Percentiles rank a stretch among this genome's conserved stretches.
phyloP scores from a whole-genome alignment of 2,329 filamentous ascomycete species.

The Ophidiomyces ophidiicola region DNA sequence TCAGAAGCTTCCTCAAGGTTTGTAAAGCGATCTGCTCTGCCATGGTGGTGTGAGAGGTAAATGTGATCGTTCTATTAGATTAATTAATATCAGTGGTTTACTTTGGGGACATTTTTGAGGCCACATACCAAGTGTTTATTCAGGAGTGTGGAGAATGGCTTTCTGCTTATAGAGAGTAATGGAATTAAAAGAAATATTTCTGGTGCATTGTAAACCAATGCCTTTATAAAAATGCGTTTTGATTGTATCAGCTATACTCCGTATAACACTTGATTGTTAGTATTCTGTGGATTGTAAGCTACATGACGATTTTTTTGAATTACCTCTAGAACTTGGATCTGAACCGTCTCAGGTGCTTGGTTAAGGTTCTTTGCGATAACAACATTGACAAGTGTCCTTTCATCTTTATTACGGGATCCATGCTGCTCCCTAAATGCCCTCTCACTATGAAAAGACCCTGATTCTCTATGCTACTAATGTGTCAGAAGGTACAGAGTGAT shows the following conservation, averaged over 20 bases:
- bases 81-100: neutral
- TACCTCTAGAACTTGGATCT: constrained; percentile 62
- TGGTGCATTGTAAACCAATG: constrained; percentile 60
- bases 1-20: constrained; percentile 52
- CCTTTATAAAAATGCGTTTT: constrained; percentile 63
- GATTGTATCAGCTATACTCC: constrained; percentile 59
- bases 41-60: constrained; percentile 78
- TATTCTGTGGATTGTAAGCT: too few relatives aligned
- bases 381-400: constrained; percentile 60
- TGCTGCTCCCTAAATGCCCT: constrained; percentile 15
- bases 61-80: constrained; percentile 58
- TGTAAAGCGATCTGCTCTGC: constrained; percentile 56
- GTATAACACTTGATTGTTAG: too few relatives aligned
- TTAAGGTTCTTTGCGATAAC: constrained; percentile 73
- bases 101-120: neutral
- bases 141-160: constrained; percentile 23
- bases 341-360: constrained; percentile 57
- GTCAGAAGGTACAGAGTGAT: neutral
- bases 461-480: constrained; percentile 10
- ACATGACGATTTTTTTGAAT: neutral
- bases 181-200: constrained; percentile 70
- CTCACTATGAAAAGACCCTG: constrained; percentile 16
- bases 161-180: constrained; percentile 41
- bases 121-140: constrained; percentile 32
- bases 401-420: constrained; percentile 31